Percentiles rank a stretch among this genome's conserved stretches.
These are phyloP conservation scores for Rhodotorula babjevae DNA, from an alignment of 768 basidiomycete genomes.

Conservation along the genomic window DNA sequence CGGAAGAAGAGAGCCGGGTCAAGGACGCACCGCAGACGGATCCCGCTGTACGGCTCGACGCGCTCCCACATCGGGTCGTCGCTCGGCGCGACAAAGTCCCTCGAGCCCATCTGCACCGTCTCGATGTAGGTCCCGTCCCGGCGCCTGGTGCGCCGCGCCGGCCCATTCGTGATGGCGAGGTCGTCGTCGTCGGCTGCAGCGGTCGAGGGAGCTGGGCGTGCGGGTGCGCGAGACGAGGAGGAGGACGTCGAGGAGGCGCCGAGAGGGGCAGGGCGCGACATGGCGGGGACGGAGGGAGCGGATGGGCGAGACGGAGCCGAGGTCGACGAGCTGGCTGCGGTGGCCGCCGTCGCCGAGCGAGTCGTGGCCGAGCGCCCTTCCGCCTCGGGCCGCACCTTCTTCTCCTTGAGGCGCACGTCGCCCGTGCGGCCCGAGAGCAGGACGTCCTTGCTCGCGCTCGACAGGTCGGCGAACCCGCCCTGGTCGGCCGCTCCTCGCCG, in stretches of 20 bases:
- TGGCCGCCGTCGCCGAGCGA: neutral
- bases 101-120: slow-evolving; percentile 70
- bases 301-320: neutral
- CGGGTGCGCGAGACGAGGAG: neutral
- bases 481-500: no score
- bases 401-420: neutral
- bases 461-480: slow-evolving; percentile 13
- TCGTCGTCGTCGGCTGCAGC: slow-evolving; percentile 3
- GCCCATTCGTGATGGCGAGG: slow-evolving; percentile 22
- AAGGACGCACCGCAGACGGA: slow-evolving; percentile 66
- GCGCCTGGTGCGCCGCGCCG: slow-evolving; percentile 39
- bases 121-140: slow-evolving; percentile 58
- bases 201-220: neutral
- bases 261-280: neutral
- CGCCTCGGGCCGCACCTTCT: neutral
- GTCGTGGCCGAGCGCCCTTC: neutral
- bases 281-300: neutral
- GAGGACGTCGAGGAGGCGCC: neutral
- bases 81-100: slow-evolving; percentile 62
- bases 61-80: slow-evolving; percentile 73
- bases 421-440: neutral
- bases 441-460: neutral
- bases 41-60: slow-evolving; percentile 86
- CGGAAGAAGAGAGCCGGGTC: neutral
- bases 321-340: neutral